phyloP scores from a whole-genome alignment of 352 stramenopile species.

The Pythium utonaiense region DNA sequence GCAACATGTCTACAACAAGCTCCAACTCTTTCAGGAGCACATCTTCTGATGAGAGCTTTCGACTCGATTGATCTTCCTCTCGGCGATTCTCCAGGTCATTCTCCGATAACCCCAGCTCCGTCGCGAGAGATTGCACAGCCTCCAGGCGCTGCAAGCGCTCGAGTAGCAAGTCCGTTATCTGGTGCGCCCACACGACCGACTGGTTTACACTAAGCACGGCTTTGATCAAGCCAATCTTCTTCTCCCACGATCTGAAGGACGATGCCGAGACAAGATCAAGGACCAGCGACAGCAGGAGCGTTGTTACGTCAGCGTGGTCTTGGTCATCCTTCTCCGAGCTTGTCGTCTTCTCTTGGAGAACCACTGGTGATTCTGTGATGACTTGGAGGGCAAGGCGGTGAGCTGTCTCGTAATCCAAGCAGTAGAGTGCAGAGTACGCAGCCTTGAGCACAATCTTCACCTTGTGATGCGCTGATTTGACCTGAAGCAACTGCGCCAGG shows the following conservation, averaged over 20 bases:
- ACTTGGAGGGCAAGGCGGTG: constrained; percentile 40
- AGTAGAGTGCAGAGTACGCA: constrained; percentile 65
- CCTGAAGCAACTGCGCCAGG: constrained; percentile 44
- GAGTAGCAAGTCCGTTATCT: constrained; percentile 47
- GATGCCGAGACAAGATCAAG: constrained; percentile 62
- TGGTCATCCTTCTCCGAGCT: constrained; percentile 3
- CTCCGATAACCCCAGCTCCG: constrained; percentile 63
- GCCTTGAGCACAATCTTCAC: constrained; percentile 55
- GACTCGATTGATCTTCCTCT: constrained; percentile 19
- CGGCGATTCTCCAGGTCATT: constrained; percentile 47
- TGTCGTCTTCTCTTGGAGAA: neutral
- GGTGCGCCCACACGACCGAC: constrained; percentile 39
- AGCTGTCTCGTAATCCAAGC: constrained; percentile 59
- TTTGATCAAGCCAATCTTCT: constrained; percentile 34
- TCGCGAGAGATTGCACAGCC: constrained; percentile 45
- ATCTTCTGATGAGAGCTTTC: constrained; percentile 33
- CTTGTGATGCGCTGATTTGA: constrained; percentile 30
- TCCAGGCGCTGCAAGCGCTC: constrained; percentile 50
- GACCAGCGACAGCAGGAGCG: constrained; percentile 55
- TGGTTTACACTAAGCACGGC: neutral
- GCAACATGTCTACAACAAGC: constrained; percentile 60
- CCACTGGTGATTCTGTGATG: constrained; percentile 25
- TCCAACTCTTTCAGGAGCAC: constrained; percentile 60
- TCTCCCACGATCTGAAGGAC: constrained; percentile 56
- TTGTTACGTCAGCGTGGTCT: constrained; percentile 20